phyloP scores from a whole-genome alignment of 768 basidiomycete genomes.

The Postia placenta region DNA sequence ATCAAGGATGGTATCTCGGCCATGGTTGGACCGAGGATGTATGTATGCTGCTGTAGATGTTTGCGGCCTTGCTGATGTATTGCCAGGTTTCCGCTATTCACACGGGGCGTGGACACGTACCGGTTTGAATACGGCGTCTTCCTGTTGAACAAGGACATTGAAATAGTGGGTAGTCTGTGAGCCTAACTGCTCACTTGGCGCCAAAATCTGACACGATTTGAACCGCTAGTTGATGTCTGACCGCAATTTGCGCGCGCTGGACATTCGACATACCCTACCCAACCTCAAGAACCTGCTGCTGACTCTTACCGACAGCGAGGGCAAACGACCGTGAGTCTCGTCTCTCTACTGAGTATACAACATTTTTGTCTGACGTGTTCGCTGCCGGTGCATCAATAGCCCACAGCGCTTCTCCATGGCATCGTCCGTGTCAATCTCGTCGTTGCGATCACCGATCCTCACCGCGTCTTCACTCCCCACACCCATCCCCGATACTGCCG shows the following conservation, averaged over 20 bases:
- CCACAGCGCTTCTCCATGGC: constrained; percentile 4
- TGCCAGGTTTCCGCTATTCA: constrained; percentile 88
- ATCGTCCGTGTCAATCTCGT: constrained; percentile 15
- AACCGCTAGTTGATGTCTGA: constrained; percentile 77
- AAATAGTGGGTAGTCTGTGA: constrained; percentile 58
- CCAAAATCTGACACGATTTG: too few relatives aligned
- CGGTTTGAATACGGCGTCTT: constrained; percentile 98
- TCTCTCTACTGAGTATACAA: background rate
- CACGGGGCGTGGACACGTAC: constrained; percentile 92
- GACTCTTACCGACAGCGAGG: constrained; percentile 72
- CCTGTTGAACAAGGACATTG: constrained; percentile 94
- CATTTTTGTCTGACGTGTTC: too few relatives aligned
- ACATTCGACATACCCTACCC: constrained; percentile 93
- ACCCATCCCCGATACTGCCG: background rate
- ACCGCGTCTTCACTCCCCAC: constrained; percentile 8
- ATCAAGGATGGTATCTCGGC: constrained; percentile 90
- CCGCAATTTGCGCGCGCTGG: constrained; percentile 80
- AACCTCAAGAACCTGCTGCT: constrained; percentile 93
- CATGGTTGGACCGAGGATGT: constrained; percentile 95
- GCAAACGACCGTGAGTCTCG: constrained; percentile 36
- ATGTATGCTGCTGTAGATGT: constrained; percentile 25
- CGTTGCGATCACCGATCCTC: constrained; percentile 14
- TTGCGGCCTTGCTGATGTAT: background rate
- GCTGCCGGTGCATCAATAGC: background rate
- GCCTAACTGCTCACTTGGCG: background rate